Percentiles rank a stretch among this genome's conserved stretches.
phyloP scores from a whole-genome alignment of 129 eudicot genomes.

The Deinandra increscens region DNA sequence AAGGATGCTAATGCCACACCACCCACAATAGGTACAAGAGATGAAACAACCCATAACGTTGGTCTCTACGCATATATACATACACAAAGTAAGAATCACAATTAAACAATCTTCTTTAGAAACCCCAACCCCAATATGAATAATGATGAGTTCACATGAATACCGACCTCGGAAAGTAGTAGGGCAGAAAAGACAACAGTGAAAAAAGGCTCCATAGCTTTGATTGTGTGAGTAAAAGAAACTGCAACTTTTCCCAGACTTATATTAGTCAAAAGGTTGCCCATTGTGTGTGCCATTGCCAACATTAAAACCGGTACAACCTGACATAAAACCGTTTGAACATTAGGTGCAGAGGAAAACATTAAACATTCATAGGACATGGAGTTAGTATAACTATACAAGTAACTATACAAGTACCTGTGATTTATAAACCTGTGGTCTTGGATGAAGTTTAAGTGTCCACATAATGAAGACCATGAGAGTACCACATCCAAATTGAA shows the following conservation, averaged over 20 bases:
- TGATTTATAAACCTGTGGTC: constrained; percentile 63
- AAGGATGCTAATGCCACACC: constrained; percentile 95
- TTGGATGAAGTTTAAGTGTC: constrained; percentile 70
- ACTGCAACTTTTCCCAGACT: constrained; percentile 92
- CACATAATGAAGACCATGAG: constrained; percentile 66
- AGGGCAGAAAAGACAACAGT: constrained; percentile 71
- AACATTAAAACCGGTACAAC: constrained; percentile 54
- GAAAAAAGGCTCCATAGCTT: constrained; percentile 98
- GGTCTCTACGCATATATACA: constrained; percentile 56
- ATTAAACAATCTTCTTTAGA: neutral
- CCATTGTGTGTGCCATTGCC: constrained; percentile 72
- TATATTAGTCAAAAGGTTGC: constrained; percentile 78
- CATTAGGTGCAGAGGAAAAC: neutral
- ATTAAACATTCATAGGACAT: neutral
- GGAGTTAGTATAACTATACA: neutral
- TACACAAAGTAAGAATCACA: constrained; percentile 10
- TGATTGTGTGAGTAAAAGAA: constrained; percentile 94
- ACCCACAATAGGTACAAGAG: constrained; percentile 87
- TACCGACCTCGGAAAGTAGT: constrained; percentile 70
- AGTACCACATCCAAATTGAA: constrained; percentile 89
- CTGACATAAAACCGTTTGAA: constrained; percentile 34
- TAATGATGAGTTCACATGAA: neutral
- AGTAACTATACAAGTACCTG: no score
- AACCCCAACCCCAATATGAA: constrained; percentile 12
- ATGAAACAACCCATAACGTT: constrained; percentile 61